phyloP scores from a whole-genome alignment of 106 monocot genomes.

The Posidonia australis region DNA sequence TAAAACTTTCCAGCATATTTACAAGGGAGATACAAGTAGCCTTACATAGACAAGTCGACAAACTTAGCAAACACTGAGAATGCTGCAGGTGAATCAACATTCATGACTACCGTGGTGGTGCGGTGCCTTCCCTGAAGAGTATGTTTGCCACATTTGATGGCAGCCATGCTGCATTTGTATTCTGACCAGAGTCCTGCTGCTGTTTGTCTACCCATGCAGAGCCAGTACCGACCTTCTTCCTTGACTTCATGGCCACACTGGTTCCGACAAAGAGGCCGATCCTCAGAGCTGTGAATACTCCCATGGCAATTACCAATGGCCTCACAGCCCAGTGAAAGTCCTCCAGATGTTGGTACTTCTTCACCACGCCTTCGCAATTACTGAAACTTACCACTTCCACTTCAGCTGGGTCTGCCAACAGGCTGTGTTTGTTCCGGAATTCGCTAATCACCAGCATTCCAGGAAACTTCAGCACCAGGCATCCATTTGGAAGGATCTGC shows the following conservation, averaged over 20 bases:
- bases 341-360: constrained; percentile 89
- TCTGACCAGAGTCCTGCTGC: constrained; percentile 24
- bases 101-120: too few species aligned
- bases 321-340: constrained; percentile 88
- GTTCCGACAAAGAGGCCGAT: constrained; percentile 43
- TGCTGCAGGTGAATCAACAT: too few species aligned
- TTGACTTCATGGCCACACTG: constrained; percentile 11
- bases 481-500: constrained; percentile 67
- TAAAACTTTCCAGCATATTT: too few species aligned
- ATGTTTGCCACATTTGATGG: constrained; percentile 64
- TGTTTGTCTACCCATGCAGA: constrained; percentile 1
- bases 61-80: too few species aligned
- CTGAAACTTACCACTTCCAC: constrained; percentile 63
- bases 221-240: constrained; percentile 9
- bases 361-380: constrained; percentile 53
- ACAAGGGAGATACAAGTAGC: too few species aligned
- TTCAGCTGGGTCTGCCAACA: constrained; percentile 63
- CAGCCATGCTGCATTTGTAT: constrained; percentile 36
- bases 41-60: too few species aligned
- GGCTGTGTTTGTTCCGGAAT: background rate
- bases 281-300: constrained; percentile 53
- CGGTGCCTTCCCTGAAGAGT: constrained; percentile 42
- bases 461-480: constrained; percentile 71
- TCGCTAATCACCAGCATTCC: constrained; percentile 53
- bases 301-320: constrained; percentile 62